These are phyloP conservation scores for Epichloe hybrida DNA, from an alignment of 2,329 filamentous ascomycete species.

Conservation along the genomic window DNA sequence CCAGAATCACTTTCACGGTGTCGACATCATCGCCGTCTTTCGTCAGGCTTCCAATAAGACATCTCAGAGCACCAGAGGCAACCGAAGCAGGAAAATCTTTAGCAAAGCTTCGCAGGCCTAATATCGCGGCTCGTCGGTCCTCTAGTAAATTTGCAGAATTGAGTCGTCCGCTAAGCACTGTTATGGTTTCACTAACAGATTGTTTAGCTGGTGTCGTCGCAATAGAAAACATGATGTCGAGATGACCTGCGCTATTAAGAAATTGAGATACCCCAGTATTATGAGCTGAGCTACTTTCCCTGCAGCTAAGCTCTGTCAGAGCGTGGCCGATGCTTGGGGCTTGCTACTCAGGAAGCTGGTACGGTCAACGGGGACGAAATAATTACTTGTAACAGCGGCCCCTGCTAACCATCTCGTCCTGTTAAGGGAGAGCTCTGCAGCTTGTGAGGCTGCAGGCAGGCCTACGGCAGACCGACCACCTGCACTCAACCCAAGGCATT, in stretches of 20 bases:
- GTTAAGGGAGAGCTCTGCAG: too few relatives aligned
- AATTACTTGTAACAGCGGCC: too few relatives aligned
- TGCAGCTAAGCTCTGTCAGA: not conserved
- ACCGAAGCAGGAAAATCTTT: constrained; percentile 95
- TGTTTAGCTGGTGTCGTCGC: constrained; percentile 77
- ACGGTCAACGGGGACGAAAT: too few relatives aligned
- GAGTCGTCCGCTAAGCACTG: constrained; percentile 73
- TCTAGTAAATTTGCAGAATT: constrained; percentile 84
- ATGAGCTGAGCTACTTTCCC: not conserved
- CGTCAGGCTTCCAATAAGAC: constrained; percentile 69
- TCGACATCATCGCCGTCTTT: constrained; percentile 92
- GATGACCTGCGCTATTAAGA: constrained; percentile 17
- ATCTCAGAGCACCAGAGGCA: constrained; percentile 79
- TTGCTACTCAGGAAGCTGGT: not conserved
- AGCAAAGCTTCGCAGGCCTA: constrained; percentile 86
- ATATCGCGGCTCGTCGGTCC: constrained; percentile 83
- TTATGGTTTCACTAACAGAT: constrained; percentile 89
- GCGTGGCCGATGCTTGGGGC: not conserved
- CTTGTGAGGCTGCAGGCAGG: too few relatives aligned
- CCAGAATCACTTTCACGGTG: constrained; percentile 86
- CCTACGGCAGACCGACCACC: too few relatives aligned
- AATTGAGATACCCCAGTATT: not conserved
- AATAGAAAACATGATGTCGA: constrained; percentile 46
- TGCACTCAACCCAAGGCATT: too few relatives aligned
- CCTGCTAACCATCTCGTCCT: too few relatives aligned